Base-by-base conservation (phyloP, 2,329 filamentous ascomycete genomes). In the Aphanoascus verrucosus region DNA sequence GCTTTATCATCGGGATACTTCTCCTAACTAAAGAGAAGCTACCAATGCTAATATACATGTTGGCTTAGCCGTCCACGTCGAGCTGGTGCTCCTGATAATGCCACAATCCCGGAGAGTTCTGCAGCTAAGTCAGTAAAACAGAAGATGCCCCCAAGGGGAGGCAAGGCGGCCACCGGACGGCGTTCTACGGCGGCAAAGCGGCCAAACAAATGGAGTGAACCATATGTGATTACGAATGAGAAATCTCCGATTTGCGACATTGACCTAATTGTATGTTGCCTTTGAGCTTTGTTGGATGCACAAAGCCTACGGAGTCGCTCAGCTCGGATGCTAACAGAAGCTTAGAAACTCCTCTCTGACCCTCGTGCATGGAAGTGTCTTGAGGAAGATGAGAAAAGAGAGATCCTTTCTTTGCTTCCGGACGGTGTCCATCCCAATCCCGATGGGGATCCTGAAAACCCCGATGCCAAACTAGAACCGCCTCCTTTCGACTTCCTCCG, bases 341-440 rank as follows among this genome's bases (percentile, higher is more conserved):
- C 20, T 9, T 58, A 72, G 70, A 69, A 67, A 63, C 56, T 73
- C 5, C 63, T 74, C 23, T 61, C 69, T 6, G 62, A 64, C 15
- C 69, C 69, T 1, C 61, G 66, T 56, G 67, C 72, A 35, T 74
- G 72, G 69, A 61, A 68, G 19, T 66, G 62, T 51, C 67, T 74
- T 12, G 67, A 71, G 19, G 69, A 71, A 55, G 59, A 61, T 17
- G 69, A 72, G 55, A 72, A 73, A 57, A 62, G 65, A 44, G 65
- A 71, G 53, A 67, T 74, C 17, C 57, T 71, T 17, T 57, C 58
- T 52, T 54, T 68, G 31, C 64, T 75, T 37, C 73, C 72, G 9
- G 66, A 68, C 19, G 62, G 75, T 65, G 65, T 71, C 20, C 68
- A 73, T 47, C 66, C 68, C 34, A 60, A 64, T 11, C 60, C 61